Conservation (phyloP, 345 rosid genomes). For the thale cress (Arabidopsis thaliana) region DNA sequence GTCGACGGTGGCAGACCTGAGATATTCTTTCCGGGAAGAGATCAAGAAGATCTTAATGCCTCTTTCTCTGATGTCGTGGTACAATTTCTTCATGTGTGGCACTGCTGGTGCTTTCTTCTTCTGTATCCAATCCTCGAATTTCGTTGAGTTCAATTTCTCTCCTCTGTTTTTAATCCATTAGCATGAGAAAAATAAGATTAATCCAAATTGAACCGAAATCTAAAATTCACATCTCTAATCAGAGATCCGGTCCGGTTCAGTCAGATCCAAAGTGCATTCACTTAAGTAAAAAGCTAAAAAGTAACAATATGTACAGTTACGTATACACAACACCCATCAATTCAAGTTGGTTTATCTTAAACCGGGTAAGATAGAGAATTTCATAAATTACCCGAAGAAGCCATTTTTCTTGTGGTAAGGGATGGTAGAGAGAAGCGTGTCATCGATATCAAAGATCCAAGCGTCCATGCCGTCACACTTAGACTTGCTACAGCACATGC, state of each 20-base stretch:
- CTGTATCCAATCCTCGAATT: slow-evolving; percentile 69
- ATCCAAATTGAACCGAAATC: not conserved
- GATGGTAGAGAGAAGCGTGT: slow-evolving; percentile 73
- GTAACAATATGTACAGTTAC: not conserved
- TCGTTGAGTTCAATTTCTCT: slow-evolving; percentile 59
- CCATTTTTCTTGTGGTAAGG: slow-evolving; percentile 71
- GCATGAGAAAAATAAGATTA: not conserved
- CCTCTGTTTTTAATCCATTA: slow-evolving; percentile 54
- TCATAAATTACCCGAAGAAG: slow-evolving; percentile 56
- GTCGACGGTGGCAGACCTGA: slow-evolving; percentile 77
- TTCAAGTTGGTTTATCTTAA: not conserved
- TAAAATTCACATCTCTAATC: not conserved
- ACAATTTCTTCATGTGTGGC: slow-evolving; percentile 58
- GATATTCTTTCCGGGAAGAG: slow-evolving; percentile 74
- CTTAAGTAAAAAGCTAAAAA: not conserved
- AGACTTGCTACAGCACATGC: slow-evolving; percentile 49
- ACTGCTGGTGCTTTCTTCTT: slow-evolving; percentile 69
- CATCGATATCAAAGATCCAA: slow-evolving; percentile 79
- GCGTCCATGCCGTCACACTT: slow-evolving; percentile 67
- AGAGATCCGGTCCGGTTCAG: not conserved
- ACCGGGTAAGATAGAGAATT: not conserved
- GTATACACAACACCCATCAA: not conserved
- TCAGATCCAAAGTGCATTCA: not conserved
- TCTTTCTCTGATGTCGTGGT: slow-evolving; percentile 62
- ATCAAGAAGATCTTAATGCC: slow-evolving; percentile 78